Percentiles rank a stretch among this genome's conserved stretches.
Conservation (phyloP, 2,329 filamentous ascomycete genomes). For the Exophiala phaeomuriformis region DNA sequence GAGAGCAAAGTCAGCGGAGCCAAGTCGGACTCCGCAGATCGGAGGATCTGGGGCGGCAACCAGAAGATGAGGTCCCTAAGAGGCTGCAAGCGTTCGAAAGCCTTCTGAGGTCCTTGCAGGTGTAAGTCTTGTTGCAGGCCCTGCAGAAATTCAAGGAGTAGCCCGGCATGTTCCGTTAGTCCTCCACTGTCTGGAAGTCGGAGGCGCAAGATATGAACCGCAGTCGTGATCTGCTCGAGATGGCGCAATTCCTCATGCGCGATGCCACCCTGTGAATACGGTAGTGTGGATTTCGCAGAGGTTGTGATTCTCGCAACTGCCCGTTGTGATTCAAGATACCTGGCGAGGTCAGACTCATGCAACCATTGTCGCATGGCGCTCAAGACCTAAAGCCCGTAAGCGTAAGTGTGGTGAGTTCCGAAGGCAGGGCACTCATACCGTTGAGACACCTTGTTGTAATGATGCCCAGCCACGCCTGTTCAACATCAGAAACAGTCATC, state of each 20-base stretch:
- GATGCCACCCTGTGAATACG: conserved; percentile 28
- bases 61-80: conserved; percentile 92
- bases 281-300: conserved; percentile 31
- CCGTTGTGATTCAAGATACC: conserved; percentile 38
- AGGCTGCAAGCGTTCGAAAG: conserved; percentile 83
- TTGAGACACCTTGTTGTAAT: conserved; percentile 82
- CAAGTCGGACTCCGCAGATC: conserved; percentile 66
- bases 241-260: conserved; percentile 57
- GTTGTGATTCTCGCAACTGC: conserved; percentile 33
- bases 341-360: conserved; percentile 63
- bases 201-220: conserved; percentile 51
- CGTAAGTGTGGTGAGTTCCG: background rate
- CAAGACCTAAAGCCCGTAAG: conserved; percentile 55
- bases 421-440: conserved; percentile 51
- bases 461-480: conserved; percentile 84
- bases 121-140: conserved; percentile 64
- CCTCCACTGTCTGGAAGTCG: conserved; percentile 63
- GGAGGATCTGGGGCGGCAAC: conserved; percentile 78
- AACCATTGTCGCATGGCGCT: conserved; percentile 88
- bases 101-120: conserved; percentile 65
- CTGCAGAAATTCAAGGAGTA: conserved; percentile 66
- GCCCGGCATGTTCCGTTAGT: conserved; percentile 60
- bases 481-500: conserved; percentile 32
- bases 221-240: conserved; percentile 59
- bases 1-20: conserved; percentile 76